These are phyloP conservation scores for Arctium minus DNA, from an alignment of 129 eudicot genomes.

Conservation along the genomic window DNA sequence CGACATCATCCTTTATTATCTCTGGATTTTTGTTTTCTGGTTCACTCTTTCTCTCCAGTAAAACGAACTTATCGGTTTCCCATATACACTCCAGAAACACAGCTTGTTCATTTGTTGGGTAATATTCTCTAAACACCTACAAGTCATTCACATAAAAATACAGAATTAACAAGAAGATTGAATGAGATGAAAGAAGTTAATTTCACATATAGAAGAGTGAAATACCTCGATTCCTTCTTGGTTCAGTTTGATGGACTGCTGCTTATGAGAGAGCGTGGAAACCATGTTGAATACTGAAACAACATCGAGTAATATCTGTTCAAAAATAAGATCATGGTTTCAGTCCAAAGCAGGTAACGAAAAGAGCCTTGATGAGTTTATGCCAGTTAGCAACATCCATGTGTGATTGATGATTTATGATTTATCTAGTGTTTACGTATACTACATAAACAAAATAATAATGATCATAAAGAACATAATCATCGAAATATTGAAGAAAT, in stretches of 20 bases:
- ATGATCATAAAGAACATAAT: background rate
- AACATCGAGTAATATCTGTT: conserved; percentile 77
- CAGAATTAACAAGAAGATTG: background rate
- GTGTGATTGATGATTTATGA: background rate
- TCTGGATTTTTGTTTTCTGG: conserved; percentile 13
- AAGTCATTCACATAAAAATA: conserved; percentile 2
- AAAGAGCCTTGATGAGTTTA: background rate
- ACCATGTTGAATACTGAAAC: conserved; percentile 58
- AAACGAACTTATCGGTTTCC: conserved; percentile 68
- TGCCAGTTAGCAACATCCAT: background rate
- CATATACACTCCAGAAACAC: conserved; percentile 61
- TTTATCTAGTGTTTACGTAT: background rate
- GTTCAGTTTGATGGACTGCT: conserved; percentile 55
- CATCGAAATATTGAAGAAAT: background rate
- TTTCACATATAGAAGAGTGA: background rate
- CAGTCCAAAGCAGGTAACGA: background rate
- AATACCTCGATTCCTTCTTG: conserved; percentile 82
- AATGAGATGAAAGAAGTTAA: background rate
- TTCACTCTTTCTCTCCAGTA: conserved; percentile 49
- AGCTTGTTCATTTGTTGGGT: conserved; percentile 49
- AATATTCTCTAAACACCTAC: conserved; percentile 80
- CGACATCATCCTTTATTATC: conserved; percentile 23
- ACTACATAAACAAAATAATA: background rate
- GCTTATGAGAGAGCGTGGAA: conserved; percentile 59
- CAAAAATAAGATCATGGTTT: background rate